A percentile compares a stretch with the other conserved stretches of the same genome.
phyloP scores from a whole-genome alignment of 495 filamentous ascomycete species.

The Aspergillus ostianus region DNA sequence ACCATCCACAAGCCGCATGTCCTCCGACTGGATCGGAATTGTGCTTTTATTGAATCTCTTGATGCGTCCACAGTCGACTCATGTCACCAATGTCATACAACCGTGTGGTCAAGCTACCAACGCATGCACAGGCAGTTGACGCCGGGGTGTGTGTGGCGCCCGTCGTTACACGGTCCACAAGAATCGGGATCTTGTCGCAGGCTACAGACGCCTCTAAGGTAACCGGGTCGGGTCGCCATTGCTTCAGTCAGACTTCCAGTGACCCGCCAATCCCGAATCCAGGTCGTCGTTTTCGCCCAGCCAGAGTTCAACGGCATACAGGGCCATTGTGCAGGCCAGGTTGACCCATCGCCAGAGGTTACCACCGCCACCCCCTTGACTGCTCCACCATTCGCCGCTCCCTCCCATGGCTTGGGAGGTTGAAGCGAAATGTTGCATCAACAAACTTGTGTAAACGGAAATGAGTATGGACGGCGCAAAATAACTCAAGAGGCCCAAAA shows the following conservation, averaged over 20 bases:
- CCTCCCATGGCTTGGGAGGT: slow-evolving; percentile 59
- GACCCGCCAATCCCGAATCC: slow-evolving; percentile 64
- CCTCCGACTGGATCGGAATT: not conserved
- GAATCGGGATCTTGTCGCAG: not conserved
- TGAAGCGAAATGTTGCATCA: slow-evolving; percentile 91
- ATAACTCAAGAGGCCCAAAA: slow-evolving; percentile 81
- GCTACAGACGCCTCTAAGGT: not conserved
- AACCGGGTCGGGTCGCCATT: not conserved
- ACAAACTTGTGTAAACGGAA: slow-evolving; percentile 91
- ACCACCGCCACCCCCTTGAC: slow-evolving; percentile 72
- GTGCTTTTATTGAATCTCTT: not conserved
- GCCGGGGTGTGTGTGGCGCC: not conserved
- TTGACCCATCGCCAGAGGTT: slow-evolving; percentile 95
- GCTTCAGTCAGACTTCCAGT: slow-evolving; percentile 90
- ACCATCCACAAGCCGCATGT: not conserved
- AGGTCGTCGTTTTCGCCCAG: slow-evolving; percentile 72
- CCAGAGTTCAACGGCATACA: slow-evolving; percentile 87
- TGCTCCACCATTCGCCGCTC: slow-evolving; percentile 82
- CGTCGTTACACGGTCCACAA: not conserved
- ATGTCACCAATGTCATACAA: not conserved
- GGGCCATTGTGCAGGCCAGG: slow-evolving; percentile 75
- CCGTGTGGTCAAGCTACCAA: not conserved
- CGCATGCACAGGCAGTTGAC: not conserved
- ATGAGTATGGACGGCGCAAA: slow-evolving; percentile 92
- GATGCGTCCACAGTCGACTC: not conserved